These are phyloP conservation scores for Camellia granthamiana DNA, from an alignment of 148 eudicot genomes.

Conservation along the genomic window DNA sequence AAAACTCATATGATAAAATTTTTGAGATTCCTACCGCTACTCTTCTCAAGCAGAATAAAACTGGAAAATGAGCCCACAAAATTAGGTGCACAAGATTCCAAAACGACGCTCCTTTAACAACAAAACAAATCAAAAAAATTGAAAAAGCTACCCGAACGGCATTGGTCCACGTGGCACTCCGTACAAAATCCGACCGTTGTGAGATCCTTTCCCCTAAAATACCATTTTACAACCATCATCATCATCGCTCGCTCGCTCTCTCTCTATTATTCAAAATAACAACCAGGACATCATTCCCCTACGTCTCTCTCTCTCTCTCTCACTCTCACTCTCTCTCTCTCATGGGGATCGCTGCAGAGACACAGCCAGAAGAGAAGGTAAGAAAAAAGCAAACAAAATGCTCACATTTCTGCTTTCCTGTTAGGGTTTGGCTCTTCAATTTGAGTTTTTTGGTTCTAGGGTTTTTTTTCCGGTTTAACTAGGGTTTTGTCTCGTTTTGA, in stretches of 20 bases:
- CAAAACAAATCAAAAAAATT: background rate
- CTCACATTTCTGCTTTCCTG: background rate
- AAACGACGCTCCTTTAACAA: background rate
- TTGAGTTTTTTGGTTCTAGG: constrained; percentile 6
- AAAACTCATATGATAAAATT: too few relatives aligned
- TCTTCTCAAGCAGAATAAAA: background rate
- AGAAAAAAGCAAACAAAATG: background rate
- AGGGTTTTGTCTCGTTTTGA: background rate
- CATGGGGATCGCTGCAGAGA: constrained; percentile 55
- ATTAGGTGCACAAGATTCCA: background rate
- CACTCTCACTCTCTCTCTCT: constrained; percentile 13
- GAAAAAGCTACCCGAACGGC: background rate
- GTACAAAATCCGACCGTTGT: constrained; percentile 12
- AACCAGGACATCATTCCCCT: too few relatives aligned
- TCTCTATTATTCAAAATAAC: background rate
- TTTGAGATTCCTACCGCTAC: too few relatives aligned
- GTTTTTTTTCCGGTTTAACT: background rate
- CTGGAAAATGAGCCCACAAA: background rate
- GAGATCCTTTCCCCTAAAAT: background rate
- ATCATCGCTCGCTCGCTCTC: background rate
- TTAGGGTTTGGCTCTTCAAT: background rate
- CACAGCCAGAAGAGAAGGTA: constrained; percentile 47
- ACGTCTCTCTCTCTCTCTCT: background rate
- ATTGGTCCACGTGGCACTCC: constrained; percentile 10
- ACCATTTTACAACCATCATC: background rate